Percentiles rank a stretch among this genome's conserved stretches.
Conservation (phyloP, 345 rosid genomes). For the Populus simonii region DNA sequence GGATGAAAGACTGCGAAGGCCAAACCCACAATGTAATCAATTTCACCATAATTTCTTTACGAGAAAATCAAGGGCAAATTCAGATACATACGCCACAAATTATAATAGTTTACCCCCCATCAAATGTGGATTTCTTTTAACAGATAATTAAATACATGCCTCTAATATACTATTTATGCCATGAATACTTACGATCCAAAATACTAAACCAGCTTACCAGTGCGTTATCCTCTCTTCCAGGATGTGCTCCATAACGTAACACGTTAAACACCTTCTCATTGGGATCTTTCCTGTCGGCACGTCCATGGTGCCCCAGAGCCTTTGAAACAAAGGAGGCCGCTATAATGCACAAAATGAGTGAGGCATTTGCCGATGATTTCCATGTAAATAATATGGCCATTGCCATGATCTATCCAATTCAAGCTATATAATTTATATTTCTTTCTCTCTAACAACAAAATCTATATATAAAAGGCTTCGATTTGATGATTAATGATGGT, state of each 20-base stretch:
- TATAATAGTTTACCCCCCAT: too few relatives aligned
- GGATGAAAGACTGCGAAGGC: constrained; percentile 30
- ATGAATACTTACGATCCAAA: background rate
- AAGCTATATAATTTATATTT: background rate
- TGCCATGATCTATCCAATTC: constrained; percentile 10
- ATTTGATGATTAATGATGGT: background rate
- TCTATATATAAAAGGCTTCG: background rate
- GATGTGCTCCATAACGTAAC: constrained; percentile 33
- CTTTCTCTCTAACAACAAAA: background rate
- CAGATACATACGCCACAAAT: too few relatives aligned
- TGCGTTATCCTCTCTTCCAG: constrained; percentile 32
- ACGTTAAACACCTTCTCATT: constrained; percentile 42
- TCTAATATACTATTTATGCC: too few relatives aligned
- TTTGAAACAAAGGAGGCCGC: background rate
- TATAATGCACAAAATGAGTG: constrained; percentile 11
- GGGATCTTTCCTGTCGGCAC: constrained; percentile 3
- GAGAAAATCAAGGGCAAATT: too few relatives aligned
- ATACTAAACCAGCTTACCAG: constrained; percentile 18
- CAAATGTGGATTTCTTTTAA: too few relatives aligned
- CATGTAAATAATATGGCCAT: background rate
- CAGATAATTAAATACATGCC: background rate
- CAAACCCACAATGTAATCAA: background rate
- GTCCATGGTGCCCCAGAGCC: background rate
- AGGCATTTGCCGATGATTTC: constrained; percentile 8
- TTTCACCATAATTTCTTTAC: background rate